Base-by-base conservation (phyloP, 768 basidiomycete genomes). In the Boletus fagicola region DNA sequence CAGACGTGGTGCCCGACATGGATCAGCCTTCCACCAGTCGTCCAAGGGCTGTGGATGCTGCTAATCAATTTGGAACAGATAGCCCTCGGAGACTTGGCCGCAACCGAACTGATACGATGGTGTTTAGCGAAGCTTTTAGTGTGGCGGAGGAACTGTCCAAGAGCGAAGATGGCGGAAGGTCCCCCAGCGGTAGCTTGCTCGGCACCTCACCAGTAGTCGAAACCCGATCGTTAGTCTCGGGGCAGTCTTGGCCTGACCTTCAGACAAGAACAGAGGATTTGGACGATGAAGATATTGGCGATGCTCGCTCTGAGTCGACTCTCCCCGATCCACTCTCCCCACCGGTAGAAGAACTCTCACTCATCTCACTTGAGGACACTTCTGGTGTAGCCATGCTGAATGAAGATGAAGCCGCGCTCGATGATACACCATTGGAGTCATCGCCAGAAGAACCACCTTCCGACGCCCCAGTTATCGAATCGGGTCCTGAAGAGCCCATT, bases 91-190 rank as follows among this genome's bases (percentile, higher is more conserved):
- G 71, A 40, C 63, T 76, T 22, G 83, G 85, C 2, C 75, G 87
- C 33, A 80, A 69, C 58, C 75, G 87, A 59, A 89, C 88, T 10
- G 87, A 88, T 61, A 90, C 88, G 3, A 90, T 90, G 88, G 80
- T 90, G 22, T 80, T 83, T 61, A 83, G 80, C 64, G 79, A 81
- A 57, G 75, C 66, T 0, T 73, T 62, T 39, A 73, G 50, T 50
- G 58, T 77, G 48, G 68, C 67, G 11, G 79, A 79, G 48, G 79
- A 80, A 53, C 55, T 77, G 12, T 67, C 74, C 26, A 70, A 58
- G 49, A 33, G 35, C 38, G 68, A 60, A 10, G 60, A 62, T 30
- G 52, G 30, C 24, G 28, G 6, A 26, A 54, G 44, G 12, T 24
- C 51, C 5, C 4, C 36, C 22, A 36, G 18, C 47, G 44, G 46